phyloP scores from a whole-genome alignment of 768 basidiomycete species.

The Cyclocybe cylindracea region DNA sequence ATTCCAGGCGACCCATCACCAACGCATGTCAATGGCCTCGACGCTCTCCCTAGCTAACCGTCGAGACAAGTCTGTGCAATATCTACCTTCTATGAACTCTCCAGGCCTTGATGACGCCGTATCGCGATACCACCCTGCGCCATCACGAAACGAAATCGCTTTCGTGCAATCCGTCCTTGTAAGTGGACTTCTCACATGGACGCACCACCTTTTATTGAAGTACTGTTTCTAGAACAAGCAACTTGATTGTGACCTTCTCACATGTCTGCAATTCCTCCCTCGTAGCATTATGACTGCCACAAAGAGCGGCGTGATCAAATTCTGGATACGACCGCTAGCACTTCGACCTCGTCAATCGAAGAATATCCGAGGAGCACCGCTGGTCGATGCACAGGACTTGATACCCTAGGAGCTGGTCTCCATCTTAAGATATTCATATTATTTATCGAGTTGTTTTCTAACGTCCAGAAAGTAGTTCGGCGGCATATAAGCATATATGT shows the following conservation, averaged over 20 bases:
- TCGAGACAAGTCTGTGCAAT: conserved; percentile 59
- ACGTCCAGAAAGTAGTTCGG: no score
- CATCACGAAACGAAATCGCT: conserved; percentile 87
- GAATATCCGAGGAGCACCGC: conserved; percentile 17
- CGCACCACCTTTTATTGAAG: background rate
- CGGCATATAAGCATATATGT: no score
- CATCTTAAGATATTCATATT: background rate
- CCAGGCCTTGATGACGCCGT: conserved; percentile 39
- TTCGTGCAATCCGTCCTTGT: conserved; percentile 90
- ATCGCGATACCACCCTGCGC: conserved; percentile 81
- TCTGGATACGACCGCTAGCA: conserved; percentile 81
- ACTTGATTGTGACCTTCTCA: conserved; percentile 78
- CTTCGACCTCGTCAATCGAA: conserved; percentile 36
- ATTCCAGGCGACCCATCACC: conserved; percentile 65
- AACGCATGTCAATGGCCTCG: conserved; percentile 78
- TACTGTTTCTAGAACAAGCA: conserved; percentile 63
- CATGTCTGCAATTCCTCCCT: conserved; percentile 75
- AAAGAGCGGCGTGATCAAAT: conserved; percentile 73
- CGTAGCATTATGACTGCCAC: conserved; percentile 78
- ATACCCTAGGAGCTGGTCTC: conserved; percentile 19
- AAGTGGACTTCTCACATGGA: conserved; percentile 24
- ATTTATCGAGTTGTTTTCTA: no score
- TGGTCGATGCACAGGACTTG: conserved; percentile 25
- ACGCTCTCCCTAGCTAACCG: conserved; percentile 72
- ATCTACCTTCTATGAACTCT: conserved; percentile 46